A percentile compares a stretch with the other conserved stretches of the same genome.
Conservation (phyloP, 768 basidiomycete genomes). For the Ramaria sp. region DNA sequence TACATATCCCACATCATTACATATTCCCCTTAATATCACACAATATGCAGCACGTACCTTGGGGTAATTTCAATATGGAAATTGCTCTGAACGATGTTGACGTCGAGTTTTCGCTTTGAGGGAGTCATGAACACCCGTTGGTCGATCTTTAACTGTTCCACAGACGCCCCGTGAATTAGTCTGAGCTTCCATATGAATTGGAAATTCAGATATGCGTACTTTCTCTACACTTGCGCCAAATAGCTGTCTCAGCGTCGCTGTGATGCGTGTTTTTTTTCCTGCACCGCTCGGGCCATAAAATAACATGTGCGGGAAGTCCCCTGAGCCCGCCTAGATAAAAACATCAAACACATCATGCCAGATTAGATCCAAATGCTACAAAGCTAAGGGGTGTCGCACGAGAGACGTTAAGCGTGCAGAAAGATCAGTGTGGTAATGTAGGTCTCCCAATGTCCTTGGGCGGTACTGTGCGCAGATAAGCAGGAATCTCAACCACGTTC, state of each 20-base stretch:
- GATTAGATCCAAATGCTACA: conserved; percentile 11
- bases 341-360: not conserved
- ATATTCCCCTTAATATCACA: not conserved
- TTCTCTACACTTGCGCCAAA: conserved; percentile 93
- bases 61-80: conserved; percentile 97
- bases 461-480: conserved; percentile 47
- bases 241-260: conserved; percentile 76
- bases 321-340: conserved; percentile 56
- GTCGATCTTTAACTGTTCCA: conserved; percentile 83
- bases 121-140: conserved; percentile 93
- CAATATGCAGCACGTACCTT: conserved; percentile 41
- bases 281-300: conserved; percentile 97
- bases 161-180: not conserved
- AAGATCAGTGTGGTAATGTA: conserved; percentile 81
- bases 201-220: conserved; percentile 29
- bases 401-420: conserved; percentile 73
- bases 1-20: conserved; percentile 21
- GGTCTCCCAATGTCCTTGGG: conserved; percentile 70
- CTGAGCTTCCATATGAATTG: not conserved
- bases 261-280: conserved; percentile 95
- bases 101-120: conserved; percentile 86
- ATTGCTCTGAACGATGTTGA: conserved; percentile 96
- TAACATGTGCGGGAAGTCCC: conserved; percentile 95
- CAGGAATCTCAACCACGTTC: not conserved
- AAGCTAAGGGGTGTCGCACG: conserved; percentile 26